Base-by-base conservation (phyloP, 352 stramenopile genomes). In the Pythium monospermum region DNA sequence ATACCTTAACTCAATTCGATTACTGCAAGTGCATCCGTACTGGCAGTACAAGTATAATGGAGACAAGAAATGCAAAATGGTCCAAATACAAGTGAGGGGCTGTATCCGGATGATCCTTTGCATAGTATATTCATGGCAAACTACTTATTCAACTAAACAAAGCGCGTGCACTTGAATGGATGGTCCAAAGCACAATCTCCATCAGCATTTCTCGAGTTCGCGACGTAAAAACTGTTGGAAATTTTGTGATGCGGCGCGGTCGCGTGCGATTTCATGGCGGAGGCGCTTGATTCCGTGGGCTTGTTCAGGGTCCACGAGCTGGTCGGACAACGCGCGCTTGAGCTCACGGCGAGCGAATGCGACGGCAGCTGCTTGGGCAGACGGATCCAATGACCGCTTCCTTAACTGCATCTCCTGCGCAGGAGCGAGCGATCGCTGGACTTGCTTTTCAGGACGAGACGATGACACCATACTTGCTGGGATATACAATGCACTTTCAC, bases 171-270 rank as follows among this genome's bases (percentile, higher is more conserved):
- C n/a, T n/a, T n/a, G n/a, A n/a, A n/a, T n/a, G n/a, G n/a, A n/a
- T n/a, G n/a, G n/a, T n/a, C n/a, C n/a, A n/a, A n/a, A n/a, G n/a
- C n/a, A n/a, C n/a, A n/a, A n/a, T n/a, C n/a, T n/a, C n/a, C n/a
- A n/a, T n/a, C n/a, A n/a, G 30, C 73, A 86, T 15, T 66, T 65
- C 25, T 59, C 53, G 27, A 91, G 43, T 43, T 84, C 76, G 25
- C 69, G 71, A 7, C 64, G 71, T 8, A 91, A 64, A 61, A 85
- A 76, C 38, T 73, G 73, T 49, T 86, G 70, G 57, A 73, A 91
- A 26, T 69, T 64, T 3, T 71, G 67, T 1, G 73, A 59, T 4
- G 69, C 67, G 3, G 58, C 67, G 18, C 59, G 64, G 25, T 91
- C 75, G 25, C 66, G 76, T 16, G 74, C 58, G 37, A 88, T 83